Evolutionary conservation across 2,329 filamentous ascomycete species (phyloP).

Genomic region (Allantophomopsis lycopodina): DNA sequence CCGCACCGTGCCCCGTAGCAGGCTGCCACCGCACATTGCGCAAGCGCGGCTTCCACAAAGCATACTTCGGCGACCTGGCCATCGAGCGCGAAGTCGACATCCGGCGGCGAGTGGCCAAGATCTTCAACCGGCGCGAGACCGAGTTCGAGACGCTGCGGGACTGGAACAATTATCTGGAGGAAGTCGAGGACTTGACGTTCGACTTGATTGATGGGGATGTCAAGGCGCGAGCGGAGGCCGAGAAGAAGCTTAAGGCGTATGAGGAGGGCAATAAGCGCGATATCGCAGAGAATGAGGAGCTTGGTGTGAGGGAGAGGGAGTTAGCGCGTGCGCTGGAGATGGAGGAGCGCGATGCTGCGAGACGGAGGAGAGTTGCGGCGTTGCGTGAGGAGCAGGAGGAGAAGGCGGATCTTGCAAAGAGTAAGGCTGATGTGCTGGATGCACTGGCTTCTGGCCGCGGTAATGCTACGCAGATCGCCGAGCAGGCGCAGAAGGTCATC

Average conservation of each 20-base stretch:
- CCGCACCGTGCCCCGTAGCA: conserved; percentile 82
- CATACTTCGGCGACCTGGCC: conserved; percentile 79
- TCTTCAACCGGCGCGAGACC: conserved; percentile 80
- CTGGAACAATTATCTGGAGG: conserved; percentile 91
- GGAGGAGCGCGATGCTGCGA: conserved; percentile 53
- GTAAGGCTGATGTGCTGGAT: conserved; percentile 56
- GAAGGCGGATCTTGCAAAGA: conserved; percentile 45
- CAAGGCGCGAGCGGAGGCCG: conserved; percentile 33
- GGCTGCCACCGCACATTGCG: conserved; percentile 80
- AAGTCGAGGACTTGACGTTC: conserved; percentile 80
- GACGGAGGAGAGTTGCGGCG: conserved; percentile 47
- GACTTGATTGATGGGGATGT: conserved; percentile 65
- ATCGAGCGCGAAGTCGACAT: conserved; percentile 94
- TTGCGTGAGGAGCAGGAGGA: conserved; percentile 59
- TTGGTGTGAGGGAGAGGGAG: conserved; percentile 41
- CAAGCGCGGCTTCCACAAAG: conserved; percentile 68
- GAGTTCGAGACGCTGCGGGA: conserved; percentile 76
- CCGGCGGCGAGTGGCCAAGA: conserved; percentile 59
- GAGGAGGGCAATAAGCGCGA: conserved; percentile 58
- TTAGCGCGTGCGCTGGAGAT: conserved; percentile 37
- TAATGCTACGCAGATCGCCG: conserved; percentile 42
- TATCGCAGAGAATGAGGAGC: conserved; percentile 45
- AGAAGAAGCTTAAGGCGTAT: conserved; percentile 47
- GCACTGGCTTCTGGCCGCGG: conserved; percentile 48
- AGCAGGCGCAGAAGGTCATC: conserved; percentile 42